Conservation (phyloP, 2,329 filamentous ascomycete species). For the Ceratocystiopsis minuta region DNA sequence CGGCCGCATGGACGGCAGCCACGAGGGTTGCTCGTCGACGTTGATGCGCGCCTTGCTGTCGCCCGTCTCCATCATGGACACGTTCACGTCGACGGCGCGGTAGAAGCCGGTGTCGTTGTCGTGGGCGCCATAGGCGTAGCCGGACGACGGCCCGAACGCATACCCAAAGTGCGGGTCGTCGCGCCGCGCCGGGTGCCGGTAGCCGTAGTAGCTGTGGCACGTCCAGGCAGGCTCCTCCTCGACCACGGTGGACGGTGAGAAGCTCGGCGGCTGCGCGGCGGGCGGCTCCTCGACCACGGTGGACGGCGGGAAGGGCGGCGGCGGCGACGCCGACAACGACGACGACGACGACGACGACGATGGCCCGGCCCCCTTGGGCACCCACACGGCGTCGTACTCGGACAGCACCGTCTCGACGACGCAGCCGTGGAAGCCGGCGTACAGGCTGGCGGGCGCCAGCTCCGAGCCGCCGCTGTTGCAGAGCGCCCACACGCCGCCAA, state of each 20-base stretch:
- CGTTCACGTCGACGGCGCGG: slow-evolving; percentile 6
- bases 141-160: not conserved
- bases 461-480: slow-evolving; percentile 28
- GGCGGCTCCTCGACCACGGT: too few relatives aligned
- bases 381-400: too few relatives aligned
- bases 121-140: not conserved
- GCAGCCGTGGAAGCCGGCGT: slow-evolving; percentile 29
- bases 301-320: not conserved
- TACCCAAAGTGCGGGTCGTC: slow-evolving; percentile 7
- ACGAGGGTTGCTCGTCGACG: slow-evolving; percentile 6
- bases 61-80: slow-evolving; percentile 13
- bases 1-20: slow-evolving; percentile 8
- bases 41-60: slow-evolving; percentile 10
- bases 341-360: not conserved
- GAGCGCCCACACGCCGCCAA: slow-evolving; percentile 24
- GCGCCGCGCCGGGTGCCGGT: not conserved
- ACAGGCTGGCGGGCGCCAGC: slow-evolving; percentile 25
- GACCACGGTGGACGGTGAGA: too few relatives aligned
- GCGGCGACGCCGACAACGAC: not conserved
- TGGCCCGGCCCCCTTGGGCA: not conserved
- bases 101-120: not conserved
- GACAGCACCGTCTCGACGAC: slow-evolving; percentile 24
- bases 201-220: too few relatives aligned
- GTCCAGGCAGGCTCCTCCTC: too few relatives aligned
- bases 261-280: not conserved